A percentile compares a stretch with the other conserved stretches of the same genome.
These are phyloP conservation scores for Kwoniella bestiolae DNA, from an alignment of 768 basidiomycete species.

Conservation along the genomic window DNA sequence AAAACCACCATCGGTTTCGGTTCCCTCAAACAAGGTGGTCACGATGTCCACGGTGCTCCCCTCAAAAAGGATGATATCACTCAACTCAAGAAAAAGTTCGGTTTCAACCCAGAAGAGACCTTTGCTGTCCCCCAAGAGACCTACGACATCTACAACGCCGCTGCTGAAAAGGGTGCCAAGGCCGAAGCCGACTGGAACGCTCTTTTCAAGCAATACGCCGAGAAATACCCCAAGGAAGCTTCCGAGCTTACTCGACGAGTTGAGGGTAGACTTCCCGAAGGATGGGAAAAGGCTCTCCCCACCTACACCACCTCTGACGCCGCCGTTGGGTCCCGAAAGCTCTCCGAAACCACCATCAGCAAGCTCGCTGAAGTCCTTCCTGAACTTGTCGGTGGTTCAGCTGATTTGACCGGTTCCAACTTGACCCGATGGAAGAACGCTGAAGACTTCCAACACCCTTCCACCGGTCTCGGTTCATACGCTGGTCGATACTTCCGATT, in stretches of 20 bases:
- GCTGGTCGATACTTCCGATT: conserved; percentile 89
- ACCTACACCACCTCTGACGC: conserved; percentile 80
- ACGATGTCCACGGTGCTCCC: conserved; percentile 82
- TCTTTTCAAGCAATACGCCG: conserved; percentile 69
- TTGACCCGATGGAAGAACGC: conserved; percentile 67
- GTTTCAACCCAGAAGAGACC: conserved; percentile 74
- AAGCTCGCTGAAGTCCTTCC: conserved; percentile 75
- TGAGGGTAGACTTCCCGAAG: conserved; percentile 76
- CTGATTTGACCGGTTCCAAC: conserved; percentile 90
- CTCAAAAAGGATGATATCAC: conserved; percentile 90
- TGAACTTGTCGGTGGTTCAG: conserved; percentile 83
- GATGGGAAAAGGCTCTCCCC: conserved; percentile 84
- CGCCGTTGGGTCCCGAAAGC: conserved; percentile 88
- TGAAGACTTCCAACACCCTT: conserved; percentile 88
- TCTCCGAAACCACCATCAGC: conserved; percentile 85
- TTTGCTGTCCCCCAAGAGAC: conserved; percentile 79
- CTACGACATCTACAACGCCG: conserved; percentile 69
- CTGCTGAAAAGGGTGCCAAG: conserved; percentile 73
- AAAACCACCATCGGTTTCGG: conserved; percentile 92
- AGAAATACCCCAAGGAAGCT: conserved; percentile 81
- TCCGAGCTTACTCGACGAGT: conserved; percentile 85
- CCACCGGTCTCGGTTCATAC: conserved; percentile 80
- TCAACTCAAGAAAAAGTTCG: conserved; percentile 79
- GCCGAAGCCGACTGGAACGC: conserved; percentile 74
- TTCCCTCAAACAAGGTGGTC: conserved; percentile 88